Evolutionary conservation across 2,329 filamentous ascomycete species (phyloP).

Genomic region (Diaporthe amygdali): DNA sequence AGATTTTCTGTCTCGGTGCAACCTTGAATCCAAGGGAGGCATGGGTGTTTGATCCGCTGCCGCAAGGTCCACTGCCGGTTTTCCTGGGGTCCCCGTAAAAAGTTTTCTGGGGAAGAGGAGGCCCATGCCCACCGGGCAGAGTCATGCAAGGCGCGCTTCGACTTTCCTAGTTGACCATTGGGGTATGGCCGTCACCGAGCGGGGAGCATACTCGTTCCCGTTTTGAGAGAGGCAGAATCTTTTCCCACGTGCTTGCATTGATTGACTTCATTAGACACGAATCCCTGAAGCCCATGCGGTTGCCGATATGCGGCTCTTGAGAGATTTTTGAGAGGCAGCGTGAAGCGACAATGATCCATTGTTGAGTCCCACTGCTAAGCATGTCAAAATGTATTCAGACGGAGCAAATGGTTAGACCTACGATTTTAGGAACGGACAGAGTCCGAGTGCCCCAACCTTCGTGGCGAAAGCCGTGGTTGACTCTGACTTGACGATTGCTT

Average conservation of each 20-base stretch:
- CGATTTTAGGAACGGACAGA: neutral
- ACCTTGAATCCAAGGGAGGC: neutral
- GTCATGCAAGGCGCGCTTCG: conserved; percentile 1
- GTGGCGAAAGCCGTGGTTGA: neutral
- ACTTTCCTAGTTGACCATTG: neutral
- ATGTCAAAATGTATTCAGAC: neutral
- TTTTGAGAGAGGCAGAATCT: neutral
- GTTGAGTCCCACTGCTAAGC: neutral
- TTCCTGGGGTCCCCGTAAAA: conserved; percentile 13
- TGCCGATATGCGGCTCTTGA: neutral
- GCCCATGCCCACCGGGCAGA: neutral
- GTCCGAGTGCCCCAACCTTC: neutral
- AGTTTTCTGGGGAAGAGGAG: conserved; percentile 8
- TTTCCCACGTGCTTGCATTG: neutral
- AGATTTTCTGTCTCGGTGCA: neutral
- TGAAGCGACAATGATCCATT: neutral
- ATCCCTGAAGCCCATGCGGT: neutral
- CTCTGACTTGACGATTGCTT: conserved; percentile 4
- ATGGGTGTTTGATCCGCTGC: neutral
- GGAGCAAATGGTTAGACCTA: conserved; percentile 11
- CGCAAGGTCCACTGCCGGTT: neutral
- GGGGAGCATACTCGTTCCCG: neutral
- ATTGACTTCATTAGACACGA: neutral
- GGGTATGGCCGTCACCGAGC: neutral
- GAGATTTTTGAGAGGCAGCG: neutral